phyloP scores from a whole-genome alignment of 306 rosid species.

The Spatholobus suberectus region DNA sequence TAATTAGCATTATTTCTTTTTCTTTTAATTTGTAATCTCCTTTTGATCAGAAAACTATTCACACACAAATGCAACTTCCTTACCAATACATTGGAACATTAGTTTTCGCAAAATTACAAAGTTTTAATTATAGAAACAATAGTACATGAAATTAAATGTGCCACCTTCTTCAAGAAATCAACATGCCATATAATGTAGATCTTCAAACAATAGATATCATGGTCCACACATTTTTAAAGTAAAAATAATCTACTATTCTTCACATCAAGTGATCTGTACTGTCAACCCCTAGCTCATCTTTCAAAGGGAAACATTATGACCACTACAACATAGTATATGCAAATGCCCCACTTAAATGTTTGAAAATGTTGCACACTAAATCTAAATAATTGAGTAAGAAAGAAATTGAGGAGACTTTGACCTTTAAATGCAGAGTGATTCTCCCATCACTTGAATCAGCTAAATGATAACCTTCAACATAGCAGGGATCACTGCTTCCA shows the following conservation, averaged over 20 bases:
- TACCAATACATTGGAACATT: conserved; percentile 22
- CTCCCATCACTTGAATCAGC: conserved; percentile 94
- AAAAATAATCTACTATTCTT: conserved; percentile 13
- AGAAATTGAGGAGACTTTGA: conserved; percentile 36
- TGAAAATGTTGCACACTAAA: not conserved
- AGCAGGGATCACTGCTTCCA: conserved; percentile 99
- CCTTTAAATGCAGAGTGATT: conserved; percentile 94
- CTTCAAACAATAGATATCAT: conserved; percentile 11
- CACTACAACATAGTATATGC: not conserved
- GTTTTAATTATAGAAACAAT: not conserved
- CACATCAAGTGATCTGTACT: not conserved
- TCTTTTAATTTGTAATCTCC: not conserved
- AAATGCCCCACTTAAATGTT: conserved; percentile 25
- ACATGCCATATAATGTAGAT: not conserved
- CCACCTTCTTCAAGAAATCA: not conserved
- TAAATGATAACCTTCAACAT: conserved; percentile 94
- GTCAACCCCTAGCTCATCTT: not conserved
- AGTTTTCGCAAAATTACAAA: conserved; percentile 16
- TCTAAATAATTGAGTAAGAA: conserved; percentile 14
- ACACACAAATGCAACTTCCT: conserved; percentile 36
- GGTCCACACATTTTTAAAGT: conserved; percentile 6
- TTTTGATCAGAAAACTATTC: conserved; percentile 17
- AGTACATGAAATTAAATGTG: not conserved
- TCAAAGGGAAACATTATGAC: not conserved
- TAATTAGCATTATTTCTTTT: not conserved